phyloP scores from a whole-genome alignment of 2,329 filamentous ascomycete species.

The Microdochium bolleyi region DNA sequence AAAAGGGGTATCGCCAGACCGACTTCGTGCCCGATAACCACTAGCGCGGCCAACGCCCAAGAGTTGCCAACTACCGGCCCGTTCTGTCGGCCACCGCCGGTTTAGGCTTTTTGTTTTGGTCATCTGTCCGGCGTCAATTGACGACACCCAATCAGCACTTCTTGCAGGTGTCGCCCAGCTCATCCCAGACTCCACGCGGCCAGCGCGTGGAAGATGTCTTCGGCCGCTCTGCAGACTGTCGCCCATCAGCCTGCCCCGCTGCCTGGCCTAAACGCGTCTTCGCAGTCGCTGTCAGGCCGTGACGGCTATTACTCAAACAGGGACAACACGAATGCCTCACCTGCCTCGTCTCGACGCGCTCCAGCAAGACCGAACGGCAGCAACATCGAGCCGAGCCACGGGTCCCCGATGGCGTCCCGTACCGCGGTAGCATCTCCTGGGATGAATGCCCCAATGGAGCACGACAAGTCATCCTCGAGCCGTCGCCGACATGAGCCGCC shows the following conservation, averaged over 20 bases:
- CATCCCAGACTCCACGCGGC: neutral
- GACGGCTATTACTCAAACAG: conserved; percentile 50
- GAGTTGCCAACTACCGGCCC: neutral
- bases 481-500: conserved; percentile 57
- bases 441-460: conserved; percentile 30
- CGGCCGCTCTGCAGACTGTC: conserved; percentile 54
- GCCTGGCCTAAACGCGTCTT: conserved; percentile 34
- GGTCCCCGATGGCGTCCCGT: conserved; percentile 39
- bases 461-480: conserved; percentile 34
- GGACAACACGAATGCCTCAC: conserved; percentile 36
- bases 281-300: conserved; percentile 38
- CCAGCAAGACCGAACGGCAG: conserved; percentile 45
- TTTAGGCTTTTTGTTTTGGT: neutral
- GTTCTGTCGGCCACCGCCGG: neutral
- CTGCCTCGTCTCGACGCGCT: conserved; percentile 43
- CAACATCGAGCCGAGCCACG: conserved; percentile 25
- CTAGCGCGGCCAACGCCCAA: neutral
- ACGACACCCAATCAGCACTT: neutral
- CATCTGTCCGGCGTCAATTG: neutral
- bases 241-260: conserved; percentile 44
- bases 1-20: neutral
- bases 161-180: neutral
- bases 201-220: conserved; percentile 45
- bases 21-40: neutral
- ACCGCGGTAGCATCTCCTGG: conserved; percentile 32